phyloP scores from a whole-genome alignment of 352 stramenopile species.

The Globisporangium heterothallicum region DNA sequence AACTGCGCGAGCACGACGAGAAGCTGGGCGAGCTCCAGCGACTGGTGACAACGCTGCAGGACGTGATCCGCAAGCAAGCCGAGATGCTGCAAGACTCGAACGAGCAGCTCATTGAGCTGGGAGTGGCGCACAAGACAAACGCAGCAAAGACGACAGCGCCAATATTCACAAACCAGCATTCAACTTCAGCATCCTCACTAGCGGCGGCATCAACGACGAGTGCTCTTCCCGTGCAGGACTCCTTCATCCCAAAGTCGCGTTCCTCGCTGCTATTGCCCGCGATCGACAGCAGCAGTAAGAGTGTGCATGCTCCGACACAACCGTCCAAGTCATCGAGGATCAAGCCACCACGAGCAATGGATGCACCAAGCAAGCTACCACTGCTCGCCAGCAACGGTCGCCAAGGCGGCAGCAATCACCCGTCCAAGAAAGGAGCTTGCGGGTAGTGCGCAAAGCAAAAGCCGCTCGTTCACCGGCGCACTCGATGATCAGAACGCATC shows the following conservation, averaged over 20 bases:
- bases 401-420: background rate
- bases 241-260: constrained; percentile 3
- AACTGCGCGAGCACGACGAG: constrained; percentile 29
- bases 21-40: constrained; percentile 40
- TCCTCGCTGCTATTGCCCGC: constrained; percentile 2
- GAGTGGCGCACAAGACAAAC: background rate
- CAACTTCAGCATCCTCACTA: background rate
- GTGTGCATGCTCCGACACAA: background rate
- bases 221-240: background rate
- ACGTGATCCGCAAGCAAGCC: constrained; percentile 34
- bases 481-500: background rate
- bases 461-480: background rate
- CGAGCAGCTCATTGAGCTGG: constrained; percentile 18
- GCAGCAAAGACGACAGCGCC: background rate
- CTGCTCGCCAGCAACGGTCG: constrained; percentile 1
- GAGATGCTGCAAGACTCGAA: constrained; percentile 29
- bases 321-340: background rate
- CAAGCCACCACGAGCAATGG: constrained; percentile 3
- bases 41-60: constrained; percentile 32
- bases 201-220: background rate
- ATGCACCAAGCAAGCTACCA: constrained; percentile 6
- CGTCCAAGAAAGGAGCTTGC: constrained; percentile 1
- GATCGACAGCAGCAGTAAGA: constrained; percentile 1
- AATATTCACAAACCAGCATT: no score
- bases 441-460: background rate